These are phyloP conservation scores for Liriodendron chinense DNA, from an alignment of 164 flowering plant species.

Conservation along the genomic window DNA sequence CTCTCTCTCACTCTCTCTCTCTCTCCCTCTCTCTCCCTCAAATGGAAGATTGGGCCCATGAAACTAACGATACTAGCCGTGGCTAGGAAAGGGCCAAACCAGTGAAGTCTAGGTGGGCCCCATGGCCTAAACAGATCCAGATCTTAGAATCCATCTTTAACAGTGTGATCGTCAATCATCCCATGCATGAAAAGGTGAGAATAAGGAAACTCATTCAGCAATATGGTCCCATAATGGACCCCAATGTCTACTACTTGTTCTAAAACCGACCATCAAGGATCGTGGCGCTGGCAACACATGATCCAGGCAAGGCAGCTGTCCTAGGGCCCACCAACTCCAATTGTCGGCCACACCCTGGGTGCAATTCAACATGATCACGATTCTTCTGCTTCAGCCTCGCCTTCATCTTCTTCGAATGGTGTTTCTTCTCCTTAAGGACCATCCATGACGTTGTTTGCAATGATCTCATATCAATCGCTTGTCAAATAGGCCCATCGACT, in stretches of 20 bases:
- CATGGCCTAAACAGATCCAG: constrained; percentile 89
- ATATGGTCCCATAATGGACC: constrained; percentile 85
- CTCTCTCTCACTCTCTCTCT: background rate
- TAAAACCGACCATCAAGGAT: constrained; percentile 79
- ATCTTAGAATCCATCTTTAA: constrained; percentile 94
- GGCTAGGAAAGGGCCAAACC: constrained; percentile 26
- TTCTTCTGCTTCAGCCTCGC: no score
- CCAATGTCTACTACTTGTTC: constrained; percentile 97
- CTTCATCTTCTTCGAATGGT: constrained; percentile 15
- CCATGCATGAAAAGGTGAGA: constrained; percentile 80
- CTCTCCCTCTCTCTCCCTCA: background rate
- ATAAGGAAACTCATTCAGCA: constrained; percentile 78
- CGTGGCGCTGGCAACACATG: constrained; percentile 82
- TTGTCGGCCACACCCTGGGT: no score
- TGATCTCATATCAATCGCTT: no score
- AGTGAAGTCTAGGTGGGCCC: constrained; percentile 92
- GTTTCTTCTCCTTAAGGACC: constrained; percentile 17
- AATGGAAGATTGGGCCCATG: constrained; percentile 33
- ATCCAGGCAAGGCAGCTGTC: constrained; percentile 49
- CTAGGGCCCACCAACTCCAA: no score
- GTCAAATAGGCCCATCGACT: constrained; percentile 6
- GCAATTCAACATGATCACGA: no score
- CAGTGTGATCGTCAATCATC: constrained; percentile 97
- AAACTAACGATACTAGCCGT: constrained; percentile 21
- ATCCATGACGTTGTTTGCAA: background rate